phyloP scores from a whole-genome alignment of 116 monocot genomes.

The Zostera marina region DNA sequence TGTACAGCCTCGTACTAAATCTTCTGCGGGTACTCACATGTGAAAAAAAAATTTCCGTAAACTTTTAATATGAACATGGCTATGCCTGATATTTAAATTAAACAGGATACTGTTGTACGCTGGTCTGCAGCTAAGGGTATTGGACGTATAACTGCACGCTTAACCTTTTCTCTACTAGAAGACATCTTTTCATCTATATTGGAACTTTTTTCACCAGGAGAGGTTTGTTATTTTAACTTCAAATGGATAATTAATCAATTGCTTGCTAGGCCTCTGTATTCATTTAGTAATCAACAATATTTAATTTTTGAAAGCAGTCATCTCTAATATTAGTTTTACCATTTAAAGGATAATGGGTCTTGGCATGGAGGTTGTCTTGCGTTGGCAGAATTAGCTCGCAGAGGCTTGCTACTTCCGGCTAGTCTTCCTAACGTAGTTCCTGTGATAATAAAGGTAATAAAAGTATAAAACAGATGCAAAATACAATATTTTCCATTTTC shows the following conservation, averaged over 20 bases:
- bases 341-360: slow-evolving; percentile 86
- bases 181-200: slow-evolving; percentile 82
- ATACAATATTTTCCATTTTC: neutral
- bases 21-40: too few relatives aligned
- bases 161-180: slow-evolving; percentile 61
- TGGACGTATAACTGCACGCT: slow-evolving; percentile 72
- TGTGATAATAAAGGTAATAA: slow-evolving; percentile 61
- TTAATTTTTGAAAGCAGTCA: neutral
- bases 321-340: neutral
- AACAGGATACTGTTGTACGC: slow-evolving; percentile 85
- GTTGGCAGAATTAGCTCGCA: slow-evolving; percentile 86
- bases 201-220: slow-evolving; percentile 78
- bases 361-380: slow-evolving; percentile 99
- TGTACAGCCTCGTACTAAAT: too few relatives aligned
- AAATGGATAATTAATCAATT: slow-evolving; percentile 1
- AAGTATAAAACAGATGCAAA: slow-evolving; percentile 21
- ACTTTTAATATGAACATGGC: neutral
- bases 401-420: slow-evolving; percentile 75
- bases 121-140: slow-evolving; percentile 99
- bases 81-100: neutral
- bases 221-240: slow-evolving; percentile 36
- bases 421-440: slow-evolving; percentile 84
- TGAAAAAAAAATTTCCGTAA: too few relatives aligned
- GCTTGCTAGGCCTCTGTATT: neutral
- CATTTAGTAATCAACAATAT: neutral